These are phyloP conservation scores for Eutypa lata DNA, from an alignment of 2,329 filamentous ascomycete species.

Conservation along the genomic window DNA sequence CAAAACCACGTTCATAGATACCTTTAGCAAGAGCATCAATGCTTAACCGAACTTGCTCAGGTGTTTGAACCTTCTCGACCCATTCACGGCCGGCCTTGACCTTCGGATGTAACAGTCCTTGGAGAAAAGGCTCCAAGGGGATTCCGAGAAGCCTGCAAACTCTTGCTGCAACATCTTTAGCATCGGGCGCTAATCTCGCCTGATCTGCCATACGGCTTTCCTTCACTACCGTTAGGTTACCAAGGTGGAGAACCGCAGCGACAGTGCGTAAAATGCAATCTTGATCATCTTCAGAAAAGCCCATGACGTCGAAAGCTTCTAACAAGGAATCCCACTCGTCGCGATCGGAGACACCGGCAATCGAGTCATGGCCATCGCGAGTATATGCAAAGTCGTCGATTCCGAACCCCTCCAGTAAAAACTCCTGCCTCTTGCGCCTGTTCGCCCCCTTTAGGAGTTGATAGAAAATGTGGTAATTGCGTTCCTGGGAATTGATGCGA, in stretches of 20 bases:
- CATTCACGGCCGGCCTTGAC: conserved; percentile 96
- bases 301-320: conserved; percentile 93
- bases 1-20: conserved; percentile 95
- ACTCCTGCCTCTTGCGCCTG: conserved; percentile 66
- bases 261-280: conserved; percentile 79
- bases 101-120: conserved; percentile 83
- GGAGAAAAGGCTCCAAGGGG: conserved; percentile 77
- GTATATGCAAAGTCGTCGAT: conserved; percentile 92
- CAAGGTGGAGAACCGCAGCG: conserved; percentile 87
- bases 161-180: conserved; percentile 69
- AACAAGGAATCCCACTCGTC: conserved; percentile 89
- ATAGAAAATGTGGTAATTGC: conserved; percentile 98
- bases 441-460: conserved; percentile 87
- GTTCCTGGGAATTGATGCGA: conserved; percentile 78
- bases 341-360: conserved; percentile 82
- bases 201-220: conserved; percentile 91
- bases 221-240: conserved; percentile 85
- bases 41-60: conserved; percentile 87
- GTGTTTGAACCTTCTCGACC: conserved; percentile 98
- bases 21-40: conserved; percentile 93
- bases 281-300: conserved; percentile 84
- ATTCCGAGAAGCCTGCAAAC: conserved; percentile 86
- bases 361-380: conserved; percentile 84
- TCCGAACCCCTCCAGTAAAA: conserved; percentile 71
- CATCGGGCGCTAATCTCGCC: conserved; percentile 74